Conservation (phyloP, 2,329 filamentous ascomycete species). For the Plenodomus lindquistii region DNA sequence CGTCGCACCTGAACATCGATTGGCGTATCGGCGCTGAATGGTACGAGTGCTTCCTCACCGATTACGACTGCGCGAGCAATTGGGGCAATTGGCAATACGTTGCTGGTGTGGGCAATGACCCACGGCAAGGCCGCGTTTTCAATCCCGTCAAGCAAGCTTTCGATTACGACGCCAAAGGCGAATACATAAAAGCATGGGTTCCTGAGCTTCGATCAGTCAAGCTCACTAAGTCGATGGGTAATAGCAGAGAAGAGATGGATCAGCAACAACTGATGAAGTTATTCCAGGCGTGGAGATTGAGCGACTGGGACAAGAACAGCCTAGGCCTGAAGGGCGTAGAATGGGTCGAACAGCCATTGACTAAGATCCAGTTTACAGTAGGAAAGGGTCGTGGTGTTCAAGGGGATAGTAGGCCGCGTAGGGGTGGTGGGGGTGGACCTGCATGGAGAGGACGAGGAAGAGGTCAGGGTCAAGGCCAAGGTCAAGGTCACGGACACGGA, state of each 20-base stretch:
- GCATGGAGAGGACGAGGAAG: conserved; percentile 20
- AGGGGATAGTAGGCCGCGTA: conserved; percentile 13
- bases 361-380: conserved; percentile 41
- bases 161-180: conserved; percentile 72
- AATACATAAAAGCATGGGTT: conserved; percentile 75
- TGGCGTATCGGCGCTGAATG: conserved; percentile 82
- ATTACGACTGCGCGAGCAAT: conserved; percentile 77
- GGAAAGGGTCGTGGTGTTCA: conserved; percentile 32
- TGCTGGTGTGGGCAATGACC: conserved; percentile 78
- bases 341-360: conserved; percentile 67
- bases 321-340: conserved; percentile 61
- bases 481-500: background rate
- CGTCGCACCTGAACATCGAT: conserved; percentile 74
- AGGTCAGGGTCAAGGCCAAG: conserved; percentile 5
- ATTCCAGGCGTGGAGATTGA: conserved; percentile 72
- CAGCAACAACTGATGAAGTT: conserved; percentile 57
- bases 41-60: conserved; percentile 75
- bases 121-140: conserved; percentile 72
- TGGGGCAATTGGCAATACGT: conserved; percentile 87
- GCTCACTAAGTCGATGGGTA: conserved; percentile 21
- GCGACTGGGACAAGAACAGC: conserved; percentile 60
- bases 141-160: conserved; percentile 81
- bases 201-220: conserved; percentile 64
- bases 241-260: conserved; percentile 34
- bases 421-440: conserved; percentile 12